These are phyloP conservation scores for Penicillium sp. DNA, from an alignment of 2,329 filamentous ascomycete genomes.

Conservation along the genomic window DNA sequence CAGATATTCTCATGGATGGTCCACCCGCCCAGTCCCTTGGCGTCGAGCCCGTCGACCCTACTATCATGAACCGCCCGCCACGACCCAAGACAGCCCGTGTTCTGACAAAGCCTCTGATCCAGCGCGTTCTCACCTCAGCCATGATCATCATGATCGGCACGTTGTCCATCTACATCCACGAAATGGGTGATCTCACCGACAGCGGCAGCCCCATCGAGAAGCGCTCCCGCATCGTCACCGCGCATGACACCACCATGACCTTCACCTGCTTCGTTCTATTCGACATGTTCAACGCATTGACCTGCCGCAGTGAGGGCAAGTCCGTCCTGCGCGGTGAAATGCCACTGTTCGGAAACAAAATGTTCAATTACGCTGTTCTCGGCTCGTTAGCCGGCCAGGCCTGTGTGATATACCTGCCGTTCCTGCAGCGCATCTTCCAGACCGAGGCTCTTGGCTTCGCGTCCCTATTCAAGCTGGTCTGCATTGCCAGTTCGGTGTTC, in stretches of 20 bases:
- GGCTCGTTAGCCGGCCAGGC: constrained; percentile 77
- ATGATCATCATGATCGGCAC: constrained; percentile 87
- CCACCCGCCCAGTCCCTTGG: constrained; percentile 94
- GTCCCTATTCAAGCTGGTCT: constrained; percentile 64
- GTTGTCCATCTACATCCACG: constrained; percentile 77
- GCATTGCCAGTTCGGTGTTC: constrained; percentile 80
- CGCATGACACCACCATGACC: constrained; percentile 96
- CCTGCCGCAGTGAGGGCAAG: constrained; percentile 84
- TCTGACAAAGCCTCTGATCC: constrained; percentile 72
- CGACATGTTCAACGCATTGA: constrained; percentile 98
- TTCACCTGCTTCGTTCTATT: constrained; percentile 98
- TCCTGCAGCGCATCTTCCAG: constrained; percentile 89
- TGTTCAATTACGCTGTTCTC: constrained; percentile 93
- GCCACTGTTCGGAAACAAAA: constrained; percentile 70
- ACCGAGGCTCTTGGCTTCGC: constrained; percentile 70
- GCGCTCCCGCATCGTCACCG: constrained; percentile 60
- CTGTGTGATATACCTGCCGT: constrained; percentile 88
- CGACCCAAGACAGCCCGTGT: constrained; percentile 79
- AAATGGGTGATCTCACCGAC: constrained; percentile 66
- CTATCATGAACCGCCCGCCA: constrained; percentile 86
- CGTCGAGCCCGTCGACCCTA: constrained; percentile 86
- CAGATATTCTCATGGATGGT: constrained; percentile 99
- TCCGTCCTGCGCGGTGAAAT: constrained; percentile 80
- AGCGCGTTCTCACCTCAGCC: constrained; percentile 77
- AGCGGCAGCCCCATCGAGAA: constrained; percentile 32